Evolutionary conservation across 2,329 filamentous ascomycete species (phyloP).

Genomic region (Ilyonectria sp.): DNA sequence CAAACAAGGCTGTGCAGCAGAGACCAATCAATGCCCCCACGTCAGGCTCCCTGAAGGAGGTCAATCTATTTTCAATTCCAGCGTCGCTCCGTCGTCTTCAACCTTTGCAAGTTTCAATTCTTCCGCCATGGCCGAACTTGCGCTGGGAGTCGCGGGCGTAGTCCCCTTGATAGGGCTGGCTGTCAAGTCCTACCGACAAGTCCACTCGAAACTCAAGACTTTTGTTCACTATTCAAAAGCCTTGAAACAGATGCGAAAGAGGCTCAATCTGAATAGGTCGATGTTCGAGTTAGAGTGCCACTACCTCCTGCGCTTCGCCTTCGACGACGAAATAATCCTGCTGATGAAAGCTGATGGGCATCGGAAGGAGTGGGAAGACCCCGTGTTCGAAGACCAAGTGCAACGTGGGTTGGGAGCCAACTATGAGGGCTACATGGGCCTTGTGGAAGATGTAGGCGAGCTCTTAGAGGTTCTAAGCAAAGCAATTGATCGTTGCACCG

Average conservation of each 20-base stretch:
- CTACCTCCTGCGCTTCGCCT: conserved; percentile 18
- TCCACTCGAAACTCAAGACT: not conserved
- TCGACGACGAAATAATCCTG: not conserved
- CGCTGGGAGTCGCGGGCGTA: not conserved
- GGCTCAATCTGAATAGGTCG: not conserved
- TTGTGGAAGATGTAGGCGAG: conserved; percentile 4
- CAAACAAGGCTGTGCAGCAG: not conserved
- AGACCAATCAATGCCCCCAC: not conserved
- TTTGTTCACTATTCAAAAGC: not conserved
- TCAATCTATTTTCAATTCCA: not conserved
- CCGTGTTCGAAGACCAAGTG: not conserved
- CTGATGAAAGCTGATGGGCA: conserved; percentile 4
- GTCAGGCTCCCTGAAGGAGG: not conserved
- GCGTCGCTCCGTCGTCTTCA: not conserved
- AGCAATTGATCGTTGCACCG: not conserved
- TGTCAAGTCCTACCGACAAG: not conserved
- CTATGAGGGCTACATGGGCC: conserved; percentile 9
- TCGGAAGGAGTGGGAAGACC: conserved; percentile 1
- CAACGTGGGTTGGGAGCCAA: conserved; percentile 1
- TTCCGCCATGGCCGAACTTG: not conserved
- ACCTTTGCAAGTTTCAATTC: not conserved
- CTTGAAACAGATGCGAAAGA: not conserved
- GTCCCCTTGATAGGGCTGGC: not conserved
- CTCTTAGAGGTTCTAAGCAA: not conserved
- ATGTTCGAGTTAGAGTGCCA: conserved; percentile 23